phyloP scores from a whole-genome alignment of 352 stramenopile genomes.

The Heterotrichella gracilis region DNA sequence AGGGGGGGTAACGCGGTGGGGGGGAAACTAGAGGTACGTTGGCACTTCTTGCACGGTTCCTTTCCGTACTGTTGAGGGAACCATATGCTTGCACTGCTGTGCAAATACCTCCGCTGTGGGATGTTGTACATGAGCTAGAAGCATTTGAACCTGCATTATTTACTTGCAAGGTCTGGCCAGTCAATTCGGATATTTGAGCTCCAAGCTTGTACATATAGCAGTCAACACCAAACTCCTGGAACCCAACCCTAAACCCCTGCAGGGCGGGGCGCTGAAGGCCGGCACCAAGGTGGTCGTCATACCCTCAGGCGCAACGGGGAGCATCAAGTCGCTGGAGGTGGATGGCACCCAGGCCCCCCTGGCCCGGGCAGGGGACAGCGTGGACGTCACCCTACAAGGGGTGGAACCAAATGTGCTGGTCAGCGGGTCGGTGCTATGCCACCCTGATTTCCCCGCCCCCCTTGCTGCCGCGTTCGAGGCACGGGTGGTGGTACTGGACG shows the following conservation, averaged over 20 bases:
- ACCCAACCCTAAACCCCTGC: slow-evolving; percentile 13
- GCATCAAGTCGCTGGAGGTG: slow-evolving; percentile 14
- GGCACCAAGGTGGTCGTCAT: slow-evolving; percentile 13
- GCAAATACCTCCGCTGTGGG: no score
- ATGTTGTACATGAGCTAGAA: no score
- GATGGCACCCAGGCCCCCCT: slow-evolving; percentile 13
- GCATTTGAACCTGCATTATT: no score
- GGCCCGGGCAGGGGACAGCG: slow-evolving; percentile 14
- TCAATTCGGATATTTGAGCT: no score
- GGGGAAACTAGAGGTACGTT: no score
- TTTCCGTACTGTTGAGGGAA: no score
- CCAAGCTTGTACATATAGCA: no score
- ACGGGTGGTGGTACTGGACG: no score
- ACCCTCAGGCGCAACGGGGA: background rate
- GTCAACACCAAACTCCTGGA: slow-evolving; percentile 15
- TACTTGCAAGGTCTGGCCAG: no score
- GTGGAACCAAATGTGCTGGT: slow-evolving; percentile 14
- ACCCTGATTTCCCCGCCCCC: slow-evolving; percentile 13
- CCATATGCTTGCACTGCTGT: no score
- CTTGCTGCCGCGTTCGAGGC: slow-evolving; percentile 11
- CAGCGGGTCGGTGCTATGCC: slow-evolving; percentile 10
- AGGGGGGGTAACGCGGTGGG: no score
- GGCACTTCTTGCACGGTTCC: no score
- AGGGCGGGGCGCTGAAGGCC: slow-evolving; percentile 14
- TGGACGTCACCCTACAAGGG: slow-evolving; percentile 13